Evolutionary conservation across 768 basidiomycete genomes (phyloP).

Genomic region (Lyophyllum shimeji): DNA sequence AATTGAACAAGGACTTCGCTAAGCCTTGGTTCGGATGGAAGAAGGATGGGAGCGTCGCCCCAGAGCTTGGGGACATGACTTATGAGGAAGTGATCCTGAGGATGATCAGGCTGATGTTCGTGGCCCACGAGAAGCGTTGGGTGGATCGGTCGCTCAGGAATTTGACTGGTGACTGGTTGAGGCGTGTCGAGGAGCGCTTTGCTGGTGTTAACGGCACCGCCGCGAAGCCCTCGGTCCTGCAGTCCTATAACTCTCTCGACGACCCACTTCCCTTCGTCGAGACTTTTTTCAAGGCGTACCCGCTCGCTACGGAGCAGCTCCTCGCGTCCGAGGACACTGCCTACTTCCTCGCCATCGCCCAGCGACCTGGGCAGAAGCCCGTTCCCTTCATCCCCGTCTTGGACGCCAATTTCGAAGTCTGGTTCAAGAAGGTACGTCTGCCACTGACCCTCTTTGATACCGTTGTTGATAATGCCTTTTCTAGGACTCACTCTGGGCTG

Average conservation of each 20-base stretch:
- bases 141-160: conserved; percentile 90
- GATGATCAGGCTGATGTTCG: conserved; percentile 94
- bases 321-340: conserved; percentile 92
- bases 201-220: conserved; percentile 81
- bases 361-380: conserved; percentile 96
- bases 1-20: conserved; percentile 92
- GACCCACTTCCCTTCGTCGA: conserved; percentile 77
- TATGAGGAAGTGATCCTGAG: conserved; percentile 94
- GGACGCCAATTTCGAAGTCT: conserved; percentile 91
- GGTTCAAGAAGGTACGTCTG: conserved; percentile 92
- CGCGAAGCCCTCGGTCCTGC: conserved; percentile 79
- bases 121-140: conserved; percentile 90
- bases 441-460: not conserved
- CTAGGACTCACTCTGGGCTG: conserved; percentile 95
- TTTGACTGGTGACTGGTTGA: conserved; percentile 94
- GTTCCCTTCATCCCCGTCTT: conserved; percentile 97
- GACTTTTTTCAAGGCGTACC: conserved; percentile 83
- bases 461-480: not conserved
- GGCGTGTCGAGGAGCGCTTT: conserved; percentile 94
- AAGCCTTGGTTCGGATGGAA: conserved; percentile 99
- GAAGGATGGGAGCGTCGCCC: conserved; percentile 83
- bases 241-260: conserved; percentile 82
- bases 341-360: conserved; percentile 94
- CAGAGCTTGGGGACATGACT: conserved; percentile 94
- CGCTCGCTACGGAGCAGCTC: conserved; percentile 79